Percentiles rank a stretch among this genome's conserved stretches.
phyloP scores from a whole-genome alignment of 1,284 basidiomycete species.

The Anthracocystis panici-leucophaei region DNA sequence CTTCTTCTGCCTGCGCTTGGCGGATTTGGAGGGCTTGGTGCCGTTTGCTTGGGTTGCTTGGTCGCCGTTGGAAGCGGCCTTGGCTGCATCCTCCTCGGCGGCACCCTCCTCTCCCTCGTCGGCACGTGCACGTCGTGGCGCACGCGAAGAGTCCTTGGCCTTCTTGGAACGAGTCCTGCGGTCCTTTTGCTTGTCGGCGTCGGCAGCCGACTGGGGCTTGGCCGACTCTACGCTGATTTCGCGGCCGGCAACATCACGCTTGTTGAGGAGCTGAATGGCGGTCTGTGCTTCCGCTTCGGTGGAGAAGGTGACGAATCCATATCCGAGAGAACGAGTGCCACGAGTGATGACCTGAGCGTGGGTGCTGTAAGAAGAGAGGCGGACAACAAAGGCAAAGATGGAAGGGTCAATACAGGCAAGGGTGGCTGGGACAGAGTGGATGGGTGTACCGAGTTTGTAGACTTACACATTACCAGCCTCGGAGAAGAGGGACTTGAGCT shows the following conservation, averaged over 20 bases:
- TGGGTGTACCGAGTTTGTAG: too few relatives aligned
- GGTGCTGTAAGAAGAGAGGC: constrained; percentile 25
- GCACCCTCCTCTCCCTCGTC: constrained; percentile 62
- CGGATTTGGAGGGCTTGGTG: constrained; percentile 50
- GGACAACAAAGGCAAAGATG: not conserved
- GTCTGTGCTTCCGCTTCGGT: constrained; percentile 60
- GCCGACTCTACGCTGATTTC: constrained; percentile 64
- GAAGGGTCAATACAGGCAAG: not conserved
- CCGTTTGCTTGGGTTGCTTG: constrained; percentile 23
- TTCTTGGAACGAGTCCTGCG: constrained; percentile 35
- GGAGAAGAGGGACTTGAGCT: constrained; percentile 60
- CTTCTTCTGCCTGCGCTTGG: constrained; percentile 54
- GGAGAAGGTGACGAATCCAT: constrained; percentile 65
- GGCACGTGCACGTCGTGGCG: constrained; percentile 54
- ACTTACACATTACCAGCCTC: constrained; percentile 61
- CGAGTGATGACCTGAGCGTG: constrained; percentile 64
- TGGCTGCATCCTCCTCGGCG: constrained; percentile 46
- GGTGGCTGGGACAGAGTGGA: too few relatives aligned
- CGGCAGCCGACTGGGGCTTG: constrained; percentile 56
- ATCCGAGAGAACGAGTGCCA: constrained; percentile 66
- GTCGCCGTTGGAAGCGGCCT: constrained; percentile 34
- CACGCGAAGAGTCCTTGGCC: constrained; percentile 34
- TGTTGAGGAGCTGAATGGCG: constrained; percentile 61
- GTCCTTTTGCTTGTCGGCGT: constrained; percentile 32
- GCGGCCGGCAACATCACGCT: constrained; percentile 62